Base-by-base conservation (phyloP, 495 filamentous ascomycete genomes). In the Penicillium goetzii region DNA sequence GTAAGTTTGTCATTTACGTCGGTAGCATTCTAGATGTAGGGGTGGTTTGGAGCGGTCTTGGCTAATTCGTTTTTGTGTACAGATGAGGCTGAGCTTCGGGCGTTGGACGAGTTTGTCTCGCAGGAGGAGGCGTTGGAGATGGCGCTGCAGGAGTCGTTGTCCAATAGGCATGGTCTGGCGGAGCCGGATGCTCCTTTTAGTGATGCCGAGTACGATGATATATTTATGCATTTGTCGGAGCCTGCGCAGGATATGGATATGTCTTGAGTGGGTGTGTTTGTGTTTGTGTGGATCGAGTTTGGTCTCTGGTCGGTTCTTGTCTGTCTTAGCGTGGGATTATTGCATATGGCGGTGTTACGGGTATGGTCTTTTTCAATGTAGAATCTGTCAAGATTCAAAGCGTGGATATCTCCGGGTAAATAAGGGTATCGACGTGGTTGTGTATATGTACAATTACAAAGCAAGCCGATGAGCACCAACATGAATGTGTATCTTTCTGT, bases 191-290 rank as follows among this genome's bases (percentile, higher is more conserved):
- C 64, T 5, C 72, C 67, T 17, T 84, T 81, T 43, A 84, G 85
- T 45, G 83, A 89, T 62, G 85, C 84, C 21, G 83, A 86, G 45
- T 84, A 85, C 67, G 83, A 84, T 63, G 76, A 76, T 68, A 74
- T 86, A 30, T 85, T 84, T 59, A 80, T 76, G 70, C 70, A 74
- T 32, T 40, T 82, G 53, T 67, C 65, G 33, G 74, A 76, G 30
- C 66, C 59, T 4, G 53, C 64, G 56, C 75, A 78, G 70, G 76
- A 78, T 60, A 79, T 79, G 73, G 77, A 80, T 58, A 78, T 81
- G 77, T 78, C 72, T 2, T 70, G 63, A 68, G 63, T 28, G 62
- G 33, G 38, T 52, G 15, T 45, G n/a, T 5, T 10, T 58, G 15
- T 57, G 28, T 11, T 7, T 51, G 4, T 57, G 28, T 26, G 2